Conservation (phyloP, 2,329 filamentous ascomycete genomes). For the Mycogone perniciosa region DNA sequence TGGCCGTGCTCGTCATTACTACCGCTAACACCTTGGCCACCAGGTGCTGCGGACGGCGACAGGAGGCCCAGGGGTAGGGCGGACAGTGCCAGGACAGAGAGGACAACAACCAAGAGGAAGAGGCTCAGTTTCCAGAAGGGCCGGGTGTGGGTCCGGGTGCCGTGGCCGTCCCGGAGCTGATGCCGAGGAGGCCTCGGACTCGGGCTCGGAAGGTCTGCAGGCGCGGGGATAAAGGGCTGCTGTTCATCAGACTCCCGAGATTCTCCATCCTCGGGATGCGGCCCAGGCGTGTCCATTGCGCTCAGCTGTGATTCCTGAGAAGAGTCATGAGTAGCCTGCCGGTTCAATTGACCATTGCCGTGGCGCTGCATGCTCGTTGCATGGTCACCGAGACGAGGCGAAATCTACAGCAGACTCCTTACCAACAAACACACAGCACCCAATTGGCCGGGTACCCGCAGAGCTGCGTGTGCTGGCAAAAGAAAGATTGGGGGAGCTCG, state of each 20-base stretch:
- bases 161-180: background rate
- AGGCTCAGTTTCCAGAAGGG: conserved; percentile 13
- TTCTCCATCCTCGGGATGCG: background rate
- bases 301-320: background rate
- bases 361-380: background rate
- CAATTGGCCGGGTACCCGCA: too few species aligned
- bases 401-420: background rate
- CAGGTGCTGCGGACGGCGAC: background rate
- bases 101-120: conserved; percentile 18
- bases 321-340: background rate
- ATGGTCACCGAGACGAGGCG: background rate
- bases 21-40: background rate
- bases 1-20: conserved; percentile 7
- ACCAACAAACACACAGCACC: too few species aligned
- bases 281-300: conserved; percentile 5
- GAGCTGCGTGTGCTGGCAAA: background rate
- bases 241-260: conserved; percentile 1
- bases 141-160: background rate
- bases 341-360: background rate
- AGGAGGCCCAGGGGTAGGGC: conserved; percentile 18
- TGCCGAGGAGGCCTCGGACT: background rate
- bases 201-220: background rate
- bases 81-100: conserved; percentile 20
- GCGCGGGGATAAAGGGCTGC: conserved; percentile 2
- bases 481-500: background rate